A percentile compares a stretch with the other conserved stretches of the same genome.
Conservation (phyloP, 2,329 filamentous ascomycete species). For the Colletotrichum sp. region DNA sequence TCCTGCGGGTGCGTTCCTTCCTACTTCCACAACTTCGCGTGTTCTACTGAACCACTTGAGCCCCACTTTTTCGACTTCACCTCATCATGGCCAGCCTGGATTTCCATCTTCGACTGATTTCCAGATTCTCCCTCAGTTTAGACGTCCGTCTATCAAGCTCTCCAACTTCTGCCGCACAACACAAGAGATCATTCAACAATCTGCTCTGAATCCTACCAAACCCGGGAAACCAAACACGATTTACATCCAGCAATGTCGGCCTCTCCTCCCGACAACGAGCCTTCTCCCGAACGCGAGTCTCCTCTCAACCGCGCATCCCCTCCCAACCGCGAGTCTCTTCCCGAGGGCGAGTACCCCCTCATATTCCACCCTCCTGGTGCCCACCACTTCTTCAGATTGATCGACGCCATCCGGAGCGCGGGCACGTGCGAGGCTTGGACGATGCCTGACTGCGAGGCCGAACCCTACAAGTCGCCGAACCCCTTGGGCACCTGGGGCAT, state of each 20-base stretch:
- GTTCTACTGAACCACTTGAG: background rate
- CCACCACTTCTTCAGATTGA: background rate
- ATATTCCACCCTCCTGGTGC: background rate
- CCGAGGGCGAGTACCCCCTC: background rate
- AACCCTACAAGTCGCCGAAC: background rate
- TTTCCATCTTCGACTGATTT: background rate
- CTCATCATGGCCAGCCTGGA: background rate
- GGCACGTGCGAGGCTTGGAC: background rate
- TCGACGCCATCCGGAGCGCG: background rate
- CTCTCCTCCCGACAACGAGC: background rate
- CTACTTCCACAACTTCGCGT: background rate
- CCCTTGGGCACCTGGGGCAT: background rate
- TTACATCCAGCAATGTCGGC: background rate
- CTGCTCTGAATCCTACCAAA: background rate
- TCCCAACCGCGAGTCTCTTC: background rate
- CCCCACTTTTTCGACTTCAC: background rate
- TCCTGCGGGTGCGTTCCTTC: background rate
- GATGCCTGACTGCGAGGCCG: background rate
- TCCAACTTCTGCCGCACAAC: background rate
- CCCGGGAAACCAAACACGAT: background rate
- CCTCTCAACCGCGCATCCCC: background rate
- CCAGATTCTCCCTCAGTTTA: accelerated
- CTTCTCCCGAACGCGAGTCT: background rate
- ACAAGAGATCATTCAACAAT: background rate
- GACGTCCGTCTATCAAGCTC: background rate